These are phyloP conservation scores for Anaeramoeba flamelloides DNA, from an alignment of 78 protist genomes.

Conservation along the genomic window DNA sequence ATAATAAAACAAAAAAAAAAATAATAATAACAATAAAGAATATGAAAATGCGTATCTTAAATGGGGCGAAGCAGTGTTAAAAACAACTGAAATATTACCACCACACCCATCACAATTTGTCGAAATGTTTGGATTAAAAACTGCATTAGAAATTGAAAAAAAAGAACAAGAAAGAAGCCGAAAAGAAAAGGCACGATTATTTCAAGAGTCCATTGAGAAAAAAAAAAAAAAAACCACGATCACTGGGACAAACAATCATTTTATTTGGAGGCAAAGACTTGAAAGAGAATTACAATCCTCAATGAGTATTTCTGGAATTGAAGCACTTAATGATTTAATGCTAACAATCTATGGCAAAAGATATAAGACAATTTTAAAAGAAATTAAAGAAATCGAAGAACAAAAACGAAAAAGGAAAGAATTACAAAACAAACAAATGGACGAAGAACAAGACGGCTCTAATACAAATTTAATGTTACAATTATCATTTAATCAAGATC, in stretches of 20 bases:
- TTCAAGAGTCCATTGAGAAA: not conserved
- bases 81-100: not conserved
- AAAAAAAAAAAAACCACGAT: not conserved
- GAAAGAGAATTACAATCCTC: not conserved
- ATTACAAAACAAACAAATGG: not conserved
- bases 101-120: not conserved
- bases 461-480: no score
- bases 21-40: not conserved
- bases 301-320: not conserved
- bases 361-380: not conserved
- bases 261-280: not conserved
- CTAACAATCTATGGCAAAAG: not conserved
- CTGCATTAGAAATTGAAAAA: not conserved
- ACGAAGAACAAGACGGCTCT: no score
- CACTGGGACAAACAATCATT: not conserved
- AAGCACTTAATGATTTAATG: not conserved
- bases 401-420: not conserved
- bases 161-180: not conserved
- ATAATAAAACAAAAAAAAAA: no score
- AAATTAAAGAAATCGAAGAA: not conserved
- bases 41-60: not conserved
- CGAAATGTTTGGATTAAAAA: not conserved
- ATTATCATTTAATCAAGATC: no score
- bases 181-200: not conserved
- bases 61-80: not conserved